Percentiles rank a stretch among this genome's conserved stretches.
phyloP scores from a whole-genome alignment of 768 basidiomycete species.

The Lentinula detonsa region DNA sequence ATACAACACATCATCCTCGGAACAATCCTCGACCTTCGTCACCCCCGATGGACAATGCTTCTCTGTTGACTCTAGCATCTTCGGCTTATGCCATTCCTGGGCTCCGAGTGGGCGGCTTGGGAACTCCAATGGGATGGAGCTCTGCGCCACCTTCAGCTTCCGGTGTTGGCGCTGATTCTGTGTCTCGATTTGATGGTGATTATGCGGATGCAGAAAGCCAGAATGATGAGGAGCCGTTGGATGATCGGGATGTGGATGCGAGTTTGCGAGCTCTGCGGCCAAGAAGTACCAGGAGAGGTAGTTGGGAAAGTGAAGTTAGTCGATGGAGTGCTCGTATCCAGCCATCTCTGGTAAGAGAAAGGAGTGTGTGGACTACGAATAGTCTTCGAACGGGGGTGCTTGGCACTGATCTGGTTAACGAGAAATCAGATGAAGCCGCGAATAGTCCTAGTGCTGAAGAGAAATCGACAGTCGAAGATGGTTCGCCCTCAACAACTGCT shows the following conservation, averaged over 20 bases:
- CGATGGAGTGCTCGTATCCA: slow-evolving; percentile 78
- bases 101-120: slow-evolving; percentile 41
- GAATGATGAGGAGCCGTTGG: slow-evolving; percentile 62
- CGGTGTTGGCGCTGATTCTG: slow-evolving; percentile 48
- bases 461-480: background rate
- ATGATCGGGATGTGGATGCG: slow-evolving; percentile 74
- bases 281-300: slow-evolving; percentile 78
- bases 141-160: slow-evolving; percentile 47
- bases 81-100: slow-evolving; percentile 81
- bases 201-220: slow-evolving; percentile 55
- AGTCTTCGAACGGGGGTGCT: slow-evolving; percentile 55
- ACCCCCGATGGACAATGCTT: slow-evolving; percentile 88
- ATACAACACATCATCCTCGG: slow-evolving; percentile 89
- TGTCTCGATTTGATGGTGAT: slow-evolving; percentile 67
- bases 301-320: slow-evolving; percentile 89
- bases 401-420: slow-evolving; percentile 37
- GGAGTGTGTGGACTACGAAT: slow-evolving; percentile 56
- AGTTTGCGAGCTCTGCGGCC: slow-evolving; percentile 88
- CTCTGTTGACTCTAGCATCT: slow-evolving; percentile 87
- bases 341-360: slow-evolving; percentile 41
- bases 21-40: slow-evolving; percentile 94
- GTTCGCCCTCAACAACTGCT: background rate
- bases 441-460: background rate
- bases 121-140: slow-evolving; percentile 28
- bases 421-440: slow-evolving; percentile 17